Conservation (phyloP, 83 land plant species). For the Picea mariana region DNA sequence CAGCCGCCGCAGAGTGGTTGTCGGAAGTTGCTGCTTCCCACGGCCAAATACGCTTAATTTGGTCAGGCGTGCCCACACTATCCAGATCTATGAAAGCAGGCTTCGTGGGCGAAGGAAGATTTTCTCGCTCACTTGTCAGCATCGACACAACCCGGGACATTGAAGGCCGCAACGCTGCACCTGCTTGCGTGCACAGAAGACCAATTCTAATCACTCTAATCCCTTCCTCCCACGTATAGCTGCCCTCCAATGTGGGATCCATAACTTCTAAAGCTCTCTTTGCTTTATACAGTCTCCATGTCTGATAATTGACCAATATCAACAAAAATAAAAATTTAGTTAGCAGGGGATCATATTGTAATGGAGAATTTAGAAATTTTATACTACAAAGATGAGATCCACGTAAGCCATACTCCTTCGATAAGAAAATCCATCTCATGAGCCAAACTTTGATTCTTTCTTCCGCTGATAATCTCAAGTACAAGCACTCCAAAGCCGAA, state of each 20-base stretch:
- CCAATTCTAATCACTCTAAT: too few relatives aligned
- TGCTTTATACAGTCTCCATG: too few relatives aligned
- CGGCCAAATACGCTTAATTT: too few relatives aligned
- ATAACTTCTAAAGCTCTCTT: background rate
- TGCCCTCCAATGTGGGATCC: background rate
- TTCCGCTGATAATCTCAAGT: background rate
- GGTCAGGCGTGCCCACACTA: too few relatives aligned
- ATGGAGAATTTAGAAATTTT: too few relatives aligned
- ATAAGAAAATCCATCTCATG: background rate
- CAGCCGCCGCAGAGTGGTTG: too few relatives aligned
- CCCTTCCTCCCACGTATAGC: background rate
- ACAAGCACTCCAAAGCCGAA: constrained; percentile 16
- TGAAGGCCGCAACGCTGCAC: background rate
- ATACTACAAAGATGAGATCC: too few relatives aligned
- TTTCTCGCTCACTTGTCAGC: background rate
- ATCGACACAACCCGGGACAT: background rate
- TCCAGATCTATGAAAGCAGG: background rate
- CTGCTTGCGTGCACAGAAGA: too few relatives aligned
- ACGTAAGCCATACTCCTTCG: too few relatives aligned
- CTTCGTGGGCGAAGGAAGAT: background rate
- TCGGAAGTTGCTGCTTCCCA: too few relatives aligned
- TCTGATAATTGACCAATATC: background rate
- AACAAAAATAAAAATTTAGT: too few relatives aligned
- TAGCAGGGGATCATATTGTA: too few relatives aligned
- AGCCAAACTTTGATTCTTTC: background rate